Evolutionary conservation across 2,329 filamentous ascomycete genomes (phyloP).

Genomic region (Parafenestella ontariensis): DNA sequence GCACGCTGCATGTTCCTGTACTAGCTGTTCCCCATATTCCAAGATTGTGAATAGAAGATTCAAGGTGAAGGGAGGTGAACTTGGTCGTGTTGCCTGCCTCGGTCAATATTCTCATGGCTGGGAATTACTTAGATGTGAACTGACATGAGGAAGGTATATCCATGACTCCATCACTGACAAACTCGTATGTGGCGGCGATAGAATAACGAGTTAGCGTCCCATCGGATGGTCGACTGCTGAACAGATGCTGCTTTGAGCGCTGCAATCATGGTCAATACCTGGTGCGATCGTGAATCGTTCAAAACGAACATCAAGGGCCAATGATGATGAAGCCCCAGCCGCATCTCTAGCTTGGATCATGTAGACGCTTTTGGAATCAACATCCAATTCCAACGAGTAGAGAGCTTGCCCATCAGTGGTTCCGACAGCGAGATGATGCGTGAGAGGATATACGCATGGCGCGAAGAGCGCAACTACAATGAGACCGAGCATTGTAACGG

Average conservation of each 20-base stretch:
- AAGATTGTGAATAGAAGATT: conserved; percentile 12
- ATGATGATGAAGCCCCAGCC: conserved; percentile 20
- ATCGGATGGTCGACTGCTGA: conserved; percentile 25
- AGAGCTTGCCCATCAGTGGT: conserved; percentile 18
- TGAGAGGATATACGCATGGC: conserved; percentile 7
- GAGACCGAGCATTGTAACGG: conserved; percentile 11
- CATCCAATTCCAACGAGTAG: conserved; percentile 24
- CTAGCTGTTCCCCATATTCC: conserved; percentile 30
- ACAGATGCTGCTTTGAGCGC: conserved; percentile 24
- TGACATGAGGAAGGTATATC: conserved; percentile 29
- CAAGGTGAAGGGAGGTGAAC: conserved; percentile 21
- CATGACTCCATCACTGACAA: conserved; percentile 25
- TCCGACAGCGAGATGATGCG: conserved; percentile 30
- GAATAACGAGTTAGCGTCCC: conserved; percentile 25
- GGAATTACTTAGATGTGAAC: background rate
- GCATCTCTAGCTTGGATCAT: conserved; percentile 19
- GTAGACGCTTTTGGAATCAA: conserved; percentile 12
- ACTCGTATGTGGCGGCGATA: conserved; percentile 20
- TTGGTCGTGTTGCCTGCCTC: conserved; percentile 28
- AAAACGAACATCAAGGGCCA: conserved; percentile 26
- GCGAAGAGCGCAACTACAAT: conserved; percentile 11
- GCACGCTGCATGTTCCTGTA: conserved; percentile 28
- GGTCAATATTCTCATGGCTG: background rate
- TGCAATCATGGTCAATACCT: conserved; percentile 5
- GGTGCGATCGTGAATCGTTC: background rate